Conservation (phyloP, 805 yeast species). For the Wickerhamomyces chaumierensis region DNA sequence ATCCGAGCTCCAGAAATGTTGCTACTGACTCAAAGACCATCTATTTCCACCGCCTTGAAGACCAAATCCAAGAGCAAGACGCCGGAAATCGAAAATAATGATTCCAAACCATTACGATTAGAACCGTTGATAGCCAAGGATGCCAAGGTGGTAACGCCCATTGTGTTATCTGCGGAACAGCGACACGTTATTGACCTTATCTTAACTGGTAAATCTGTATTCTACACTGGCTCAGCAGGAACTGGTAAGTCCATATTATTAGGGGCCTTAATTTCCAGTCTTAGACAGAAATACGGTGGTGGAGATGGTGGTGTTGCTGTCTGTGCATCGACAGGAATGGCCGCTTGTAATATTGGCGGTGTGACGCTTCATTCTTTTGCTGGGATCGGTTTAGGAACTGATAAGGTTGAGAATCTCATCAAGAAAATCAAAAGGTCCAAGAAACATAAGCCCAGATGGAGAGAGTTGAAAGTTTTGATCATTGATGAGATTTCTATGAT, state of each 20-base stretch:
- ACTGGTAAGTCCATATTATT: constrained; percentile 93
- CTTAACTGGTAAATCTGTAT: constrained; percentile 52
- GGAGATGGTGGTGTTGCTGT: constrained; percentile 45
- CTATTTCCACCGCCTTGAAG: too few species aligned
- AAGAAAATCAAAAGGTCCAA: constrained; percentile 43
- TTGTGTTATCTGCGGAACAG: constrained; percentile 47
- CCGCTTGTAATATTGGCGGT: constrained; percentile 77
- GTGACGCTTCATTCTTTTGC: constrained; percentile 66
- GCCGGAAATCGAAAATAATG: too few species aligned
- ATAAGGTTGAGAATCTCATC: constrained; percentile 31
- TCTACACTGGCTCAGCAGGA: constrained; percentile 97
- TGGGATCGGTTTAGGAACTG: constrained; percentile 67
- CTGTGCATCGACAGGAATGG: constrained; percentile 79
- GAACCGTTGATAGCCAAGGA: constrained; percentile 2
- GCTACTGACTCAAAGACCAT: constrained; percentile 7
- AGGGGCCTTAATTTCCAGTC: constrained; percentile 43
- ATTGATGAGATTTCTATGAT: constrained; percentile 79
- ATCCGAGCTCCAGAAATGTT: constrained; percentile 6
- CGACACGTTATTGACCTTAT: constrained; percentile 55
- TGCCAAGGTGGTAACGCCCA: constrained; percentile 20
- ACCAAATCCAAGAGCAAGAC: too few species aligned
- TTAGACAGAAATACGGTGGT: constrained; percentile 32
- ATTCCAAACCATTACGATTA: neutral
- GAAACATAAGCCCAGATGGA: constrained; percentile 45
- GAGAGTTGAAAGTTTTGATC: constrained; percentile 41